A percentile compares a stretch with the other conserved stretches of the same genome.
phyloP scores from a whole-genome alignment of 768 basidiomycete species.

The Mycena vitilis region DNA sequence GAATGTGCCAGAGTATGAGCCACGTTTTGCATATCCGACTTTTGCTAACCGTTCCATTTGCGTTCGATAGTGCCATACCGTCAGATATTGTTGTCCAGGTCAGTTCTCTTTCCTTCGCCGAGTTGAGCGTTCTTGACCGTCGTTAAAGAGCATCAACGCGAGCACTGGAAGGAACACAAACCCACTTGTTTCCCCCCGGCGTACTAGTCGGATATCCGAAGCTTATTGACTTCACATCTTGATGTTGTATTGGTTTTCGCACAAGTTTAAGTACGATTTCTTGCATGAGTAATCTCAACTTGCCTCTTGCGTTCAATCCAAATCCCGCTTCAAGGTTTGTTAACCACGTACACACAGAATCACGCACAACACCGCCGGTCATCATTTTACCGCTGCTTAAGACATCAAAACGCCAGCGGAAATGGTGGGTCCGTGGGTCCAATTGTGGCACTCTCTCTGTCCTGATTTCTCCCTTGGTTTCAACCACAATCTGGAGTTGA shows the following conservation, averaged over 20 bases:
- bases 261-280: too few relatives aligned
- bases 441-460: background rate
- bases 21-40: background rate
- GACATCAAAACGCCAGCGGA: background rate
- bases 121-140: background rate
- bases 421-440: too few relatives aligned
- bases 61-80: conserved; percentile 23
- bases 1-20: conserved; percentile 21
- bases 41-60: too few relatives aligned
- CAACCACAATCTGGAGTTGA: background rate
- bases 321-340: too few relatives aligned
- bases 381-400: background rate
- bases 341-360: too few relatives aligned
- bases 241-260: background rate
- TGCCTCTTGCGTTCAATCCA: too few relatives aligned
- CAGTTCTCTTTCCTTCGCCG: background rate
- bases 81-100: conserved; percentile 32
- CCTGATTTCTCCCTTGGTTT: background rate
- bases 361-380: too few relatives aligned
- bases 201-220: background rate
- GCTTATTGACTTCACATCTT: too few relatives aligned
- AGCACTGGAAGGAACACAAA: conserved; percentile 32
- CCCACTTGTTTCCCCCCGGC: conserved; percentile 22
- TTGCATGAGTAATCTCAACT: too few relatives aligned
- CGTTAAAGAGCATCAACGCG: conserved; percentile 20